Base-by-base conservation (phyloP, 192 early-diverging fungal genomes). In the Coemansia sp. region DNA sequence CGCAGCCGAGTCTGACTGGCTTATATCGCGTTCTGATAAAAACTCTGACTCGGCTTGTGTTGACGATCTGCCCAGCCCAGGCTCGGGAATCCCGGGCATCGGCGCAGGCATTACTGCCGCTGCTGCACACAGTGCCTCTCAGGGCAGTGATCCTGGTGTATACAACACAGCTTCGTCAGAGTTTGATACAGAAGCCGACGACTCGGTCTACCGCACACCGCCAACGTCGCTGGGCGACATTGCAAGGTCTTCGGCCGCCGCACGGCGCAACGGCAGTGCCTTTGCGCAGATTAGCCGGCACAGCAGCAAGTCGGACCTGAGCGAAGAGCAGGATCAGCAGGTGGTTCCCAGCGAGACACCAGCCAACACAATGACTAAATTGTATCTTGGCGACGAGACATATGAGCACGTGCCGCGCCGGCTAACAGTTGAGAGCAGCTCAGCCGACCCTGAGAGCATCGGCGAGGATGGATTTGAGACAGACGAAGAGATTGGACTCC, bases 201-300 rank as follows among this genome's bases (percentile, higher is more conserved):
- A 82, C 61, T 82, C 79, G 59, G 70, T 70, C 17, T 82, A 82
- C 60, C 74, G 79, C 63, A 82, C 79, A 25, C 74, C 79, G 42
- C 79, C 74, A 5, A 82, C 79, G 20, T 82, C 79, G 17, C 27
- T 82, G 11, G 79, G 79, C 54, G 74, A 72, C 57, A 53, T 72
- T 50, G 55, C 78, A 21, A 31, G 24, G 32, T 58, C 73, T 8
- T 64, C 73, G 2, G 51, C 59, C 23, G 46, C 32, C 27, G 36
- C 23, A 9, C 64, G 9, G 64, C 59, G 50, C 33, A 58, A 59
- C 27, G 59, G 59, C 36, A 31, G 30, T 23, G 63, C 52, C 20
- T 52, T 64, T 51, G 62, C 52, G 20, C 29, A 19, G 33, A 63
- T 17, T 39, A 60, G 59, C 39, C 32, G 51, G 23, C 69, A 36